Evolutionary conservation across 176 grass and related monocot species (phyloP).

Genomic region (Aegilops bicornis): DNA sequence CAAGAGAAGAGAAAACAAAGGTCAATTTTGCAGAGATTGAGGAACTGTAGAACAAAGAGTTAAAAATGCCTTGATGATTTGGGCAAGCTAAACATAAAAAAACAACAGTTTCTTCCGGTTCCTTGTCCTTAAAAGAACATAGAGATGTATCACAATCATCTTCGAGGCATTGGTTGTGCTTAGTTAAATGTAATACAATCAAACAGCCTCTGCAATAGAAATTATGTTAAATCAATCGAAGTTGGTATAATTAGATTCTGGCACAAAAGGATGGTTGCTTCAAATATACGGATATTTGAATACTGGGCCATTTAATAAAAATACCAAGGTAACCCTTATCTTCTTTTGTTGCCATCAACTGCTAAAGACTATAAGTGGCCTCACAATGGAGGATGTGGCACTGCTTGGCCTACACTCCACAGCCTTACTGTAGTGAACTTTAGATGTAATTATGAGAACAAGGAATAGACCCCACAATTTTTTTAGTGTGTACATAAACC

Average conservation of each 20-base stretch:
- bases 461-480: neutral
- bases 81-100: neutral
- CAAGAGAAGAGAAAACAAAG: slow-evolving; percentile 20
- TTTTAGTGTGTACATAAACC: neutral
- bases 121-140: neutral
- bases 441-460: neutral
- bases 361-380: neutral
- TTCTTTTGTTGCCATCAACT: neutral
- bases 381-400: neutral
- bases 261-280: neutral
- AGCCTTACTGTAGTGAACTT: neutral
- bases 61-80: neutral
- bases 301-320: neutral
- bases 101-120: neutral
- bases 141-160: slow-evolving; percentile 5
- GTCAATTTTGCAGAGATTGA: neutral
- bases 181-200: neutral
- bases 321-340: neutral
- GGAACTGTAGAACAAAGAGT: neutral
- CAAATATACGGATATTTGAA: neutral
- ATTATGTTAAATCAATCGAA: neutral
- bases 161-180: neutral
- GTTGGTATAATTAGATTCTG: neutral
- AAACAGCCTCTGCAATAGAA: neutral
- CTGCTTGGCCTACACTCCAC: neutral